phyloP scores from a whole-genome alignment of 164 flowering plant species.

The grape (Vitis vinifera) region DNA sequence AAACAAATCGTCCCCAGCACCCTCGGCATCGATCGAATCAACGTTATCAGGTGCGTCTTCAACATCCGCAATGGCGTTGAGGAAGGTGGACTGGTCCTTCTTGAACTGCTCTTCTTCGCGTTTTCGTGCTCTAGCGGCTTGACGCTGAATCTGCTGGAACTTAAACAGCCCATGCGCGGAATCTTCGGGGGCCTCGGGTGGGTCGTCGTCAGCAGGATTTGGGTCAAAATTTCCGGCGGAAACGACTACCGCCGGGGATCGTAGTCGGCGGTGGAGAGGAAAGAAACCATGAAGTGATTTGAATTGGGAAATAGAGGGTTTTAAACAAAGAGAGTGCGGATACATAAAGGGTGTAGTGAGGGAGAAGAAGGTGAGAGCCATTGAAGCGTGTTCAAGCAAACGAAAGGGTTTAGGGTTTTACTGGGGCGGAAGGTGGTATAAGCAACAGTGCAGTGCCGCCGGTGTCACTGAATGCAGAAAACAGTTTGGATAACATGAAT shows the following conservation, averaged over 20 bases:
- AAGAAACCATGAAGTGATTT: constrained; percentile 4
- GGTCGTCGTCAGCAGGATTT: constrained; percentile 74
- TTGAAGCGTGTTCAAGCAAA: constrained; percentile 4
- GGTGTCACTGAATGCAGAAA: no score
- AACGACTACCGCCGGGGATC: constrained; percentile 37
- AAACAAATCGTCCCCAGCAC: constrained; percentile 73
- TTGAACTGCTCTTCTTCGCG: constrained; percentile 67
- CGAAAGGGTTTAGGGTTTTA: constrained; percentile 18
- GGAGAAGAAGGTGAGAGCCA: constrained; percentile 24
- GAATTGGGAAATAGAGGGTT: constrained; percentile 16
- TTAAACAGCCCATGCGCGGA: constrained; percentile 73
- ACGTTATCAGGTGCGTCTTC: constrained; percentile 63
- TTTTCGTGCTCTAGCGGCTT: constrained; percentile 71
- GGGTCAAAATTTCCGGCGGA: constrained; percentile 71
- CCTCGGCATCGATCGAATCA: constrained; percentile 1
- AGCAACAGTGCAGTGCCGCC: no score
- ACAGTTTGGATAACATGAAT: no score
- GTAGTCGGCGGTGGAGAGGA: constrained; percentile 5
- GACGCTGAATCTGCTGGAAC: constrained; percentile 74
- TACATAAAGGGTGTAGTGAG: constrained; percentile 18
- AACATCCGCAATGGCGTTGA: constrained; percentile 65
- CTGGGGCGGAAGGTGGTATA: not conserved
- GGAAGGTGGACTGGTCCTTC: constrained; percentile 64
- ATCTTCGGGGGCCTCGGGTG: constrained; percentile 92
- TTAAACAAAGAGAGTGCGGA: constrained; percentile 15